Evolutionary conservation across 768 basidiomycete genomes (phyloP).

Genomic region (Pulveroboletus sp.): DNA sequence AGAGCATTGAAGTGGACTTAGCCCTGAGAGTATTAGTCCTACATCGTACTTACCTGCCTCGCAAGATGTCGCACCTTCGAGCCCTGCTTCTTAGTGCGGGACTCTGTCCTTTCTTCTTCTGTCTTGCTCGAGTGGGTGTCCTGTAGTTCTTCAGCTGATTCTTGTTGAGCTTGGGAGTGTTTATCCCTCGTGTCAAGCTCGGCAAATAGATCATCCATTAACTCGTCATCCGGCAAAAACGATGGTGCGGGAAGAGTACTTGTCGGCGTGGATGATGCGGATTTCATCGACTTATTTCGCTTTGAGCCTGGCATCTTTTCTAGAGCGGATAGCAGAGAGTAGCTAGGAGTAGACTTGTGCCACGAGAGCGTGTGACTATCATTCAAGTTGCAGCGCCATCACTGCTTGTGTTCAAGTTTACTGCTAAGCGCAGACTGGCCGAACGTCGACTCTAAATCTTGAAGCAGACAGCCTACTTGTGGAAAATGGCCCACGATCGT

Average conservation of each 20-base stretch:
- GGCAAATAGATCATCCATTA: conserved; percentile 72
- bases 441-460: too few species aligned
- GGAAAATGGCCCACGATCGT: conserved; percentile 29
- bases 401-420: too few species aligned
- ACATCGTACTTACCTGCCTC: conserved; percentile 53
- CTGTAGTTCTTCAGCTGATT: conserved; percentile 45
- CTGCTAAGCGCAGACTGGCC: too few species aligned
- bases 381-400: too few species aligned
- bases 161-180: conserved; percentile 43
- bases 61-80: conserved; percentile 65
- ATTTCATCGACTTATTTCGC: conserved; percentile 54
- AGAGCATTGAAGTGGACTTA: conserved; percentile 3
- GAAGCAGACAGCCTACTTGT: too few species aligned
- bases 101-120: conserved; percentile 18
- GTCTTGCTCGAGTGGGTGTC: conserved; percentile 30
- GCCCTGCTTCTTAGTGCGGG: conserved; percentile 43
- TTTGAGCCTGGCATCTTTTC: conserved; percentile 36
- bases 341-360: too few species aligned
- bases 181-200: conserved; percentile 67
- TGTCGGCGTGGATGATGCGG: conserved; percentile 25
- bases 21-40: neutral
- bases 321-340: too few species aligned
- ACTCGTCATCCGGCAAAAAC: conserved; percentile 43
- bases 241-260: conserved; percentile 22
- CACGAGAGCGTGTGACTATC: too few species aligned